Conservation (phyloP, 352 stramenopile species). For the Pythium diclinum region DNA sequence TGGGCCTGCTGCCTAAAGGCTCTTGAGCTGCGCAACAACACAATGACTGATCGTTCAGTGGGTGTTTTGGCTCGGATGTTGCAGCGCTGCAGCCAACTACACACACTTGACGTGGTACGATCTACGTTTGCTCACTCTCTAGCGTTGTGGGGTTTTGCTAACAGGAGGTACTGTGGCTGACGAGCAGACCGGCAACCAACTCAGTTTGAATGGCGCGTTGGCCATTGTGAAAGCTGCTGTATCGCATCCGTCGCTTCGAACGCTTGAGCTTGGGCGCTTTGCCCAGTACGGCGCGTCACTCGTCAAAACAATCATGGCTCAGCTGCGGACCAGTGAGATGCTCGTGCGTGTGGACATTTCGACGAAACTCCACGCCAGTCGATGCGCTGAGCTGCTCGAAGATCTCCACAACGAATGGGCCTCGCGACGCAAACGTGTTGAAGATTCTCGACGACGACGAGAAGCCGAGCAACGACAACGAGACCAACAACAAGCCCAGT, state of each 20-base stretch:
- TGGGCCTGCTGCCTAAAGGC: slow-evolving; percentile 34
- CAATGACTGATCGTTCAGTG: slow-evolving; percentile 29
- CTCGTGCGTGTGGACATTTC: neutral
- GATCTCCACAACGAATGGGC: neutral
- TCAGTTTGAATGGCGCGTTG: slow-evolving; percentile 30
- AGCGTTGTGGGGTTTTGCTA: neutral
- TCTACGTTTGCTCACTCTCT: neutral
- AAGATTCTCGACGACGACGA: neutral
- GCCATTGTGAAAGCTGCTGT: slow-evolving; percentile 20
- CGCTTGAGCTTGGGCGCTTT: slow-evolving; percentile 36
- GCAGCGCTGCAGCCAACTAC: slow-evolving; percentile 31
- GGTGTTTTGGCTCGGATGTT: slow-evolving; percentile 34
- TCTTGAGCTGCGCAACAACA: slow-evolving; percentile 40
- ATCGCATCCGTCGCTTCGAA: slow-evolving; percentile 27
- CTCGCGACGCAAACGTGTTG: neutral
- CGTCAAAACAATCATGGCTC: neutral
- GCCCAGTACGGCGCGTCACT: neutral
- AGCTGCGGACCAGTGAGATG: neutral
- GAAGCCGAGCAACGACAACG: neutral
- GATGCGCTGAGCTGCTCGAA: neutral
- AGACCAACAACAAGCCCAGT: neutral
- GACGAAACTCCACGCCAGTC: neutral
- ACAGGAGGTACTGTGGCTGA: too few relatives aligned
- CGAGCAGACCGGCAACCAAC: slow-evolving; percentile 35
- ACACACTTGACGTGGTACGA: slow-evolving; percentile 41